Percentiles rank a stretch among this genome's conserved stretches.
phyloP scores from a whole-genome alignment of 805 yeast species.

The Jamesozyma spencerorum region DNA sequence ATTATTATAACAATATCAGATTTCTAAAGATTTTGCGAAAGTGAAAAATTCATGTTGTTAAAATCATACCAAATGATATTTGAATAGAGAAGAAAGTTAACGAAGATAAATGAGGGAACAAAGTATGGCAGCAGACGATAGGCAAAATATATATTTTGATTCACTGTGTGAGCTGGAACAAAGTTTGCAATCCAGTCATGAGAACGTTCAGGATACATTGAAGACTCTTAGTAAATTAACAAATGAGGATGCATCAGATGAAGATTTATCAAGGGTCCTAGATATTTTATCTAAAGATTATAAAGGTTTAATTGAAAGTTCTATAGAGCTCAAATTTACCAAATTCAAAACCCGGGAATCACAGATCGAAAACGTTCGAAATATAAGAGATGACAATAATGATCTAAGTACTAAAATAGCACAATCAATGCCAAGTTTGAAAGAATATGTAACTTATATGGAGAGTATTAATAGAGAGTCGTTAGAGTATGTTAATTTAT shows the following conservation, averaged over 20 bases:
- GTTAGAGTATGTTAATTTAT: constrained; percentile 19
- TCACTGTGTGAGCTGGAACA: constrained; percentile 22
- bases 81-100: neutral
- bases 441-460: constrained; percentile 13
- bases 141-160: constrained; percentile 16
- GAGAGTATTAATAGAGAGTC: constrained; percentile 15
- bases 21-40: neutral
- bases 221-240: constrained; percentile 9
- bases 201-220: constrained; percentile 10
- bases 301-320: constrained; percentile 7
- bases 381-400: constrained; percentile 4
- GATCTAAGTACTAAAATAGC: no score
- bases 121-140: constrained; percentile 2
- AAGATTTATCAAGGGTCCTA: constrained; percentile 9
- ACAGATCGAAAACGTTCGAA: constrained; percentile 5
- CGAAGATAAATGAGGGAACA: no score
- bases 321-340: constrained; percentile 14
- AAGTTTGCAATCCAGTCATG: constrained; percentile 15
- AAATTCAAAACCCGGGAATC: constrained; percentile 19
- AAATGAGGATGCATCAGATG: constrained; percentile 12
- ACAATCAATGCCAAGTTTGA: constrained; percentile 4
- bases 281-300: constrained; percentile 10
- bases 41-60: neutral
- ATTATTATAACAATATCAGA: no score
- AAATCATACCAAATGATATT: no score